Percentiles rank a stretch among this genome's conserved stretches.
These are phyloP conservation scores for Verticillium zaregamsianum DNA, from an alignment of 2,329 filamentous ascomycete genomes.

Conservation along the genomic window DNA sequence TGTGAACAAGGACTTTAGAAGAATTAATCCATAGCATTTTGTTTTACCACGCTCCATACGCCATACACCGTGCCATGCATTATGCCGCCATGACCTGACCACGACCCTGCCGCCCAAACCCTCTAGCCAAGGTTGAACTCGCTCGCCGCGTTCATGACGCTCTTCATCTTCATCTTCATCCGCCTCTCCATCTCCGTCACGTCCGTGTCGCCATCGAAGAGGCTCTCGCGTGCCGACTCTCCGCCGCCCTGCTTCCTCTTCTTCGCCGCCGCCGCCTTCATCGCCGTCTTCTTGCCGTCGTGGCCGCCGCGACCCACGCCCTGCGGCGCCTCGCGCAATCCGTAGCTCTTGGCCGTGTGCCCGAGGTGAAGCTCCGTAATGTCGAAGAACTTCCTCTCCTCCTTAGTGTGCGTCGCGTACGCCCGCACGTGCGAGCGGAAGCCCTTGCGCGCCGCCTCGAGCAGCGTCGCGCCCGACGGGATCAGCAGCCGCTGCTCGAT, in stretches of 20 bases:
- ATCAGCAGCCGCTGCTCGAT: constrained; percentile 53
- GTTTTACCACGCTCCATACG: neutral
- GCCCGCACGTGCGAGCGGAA: constrained; percentile 92
- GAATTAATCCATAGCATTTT: neutral
- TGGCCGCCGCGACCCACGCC: constrained; percentile 64
- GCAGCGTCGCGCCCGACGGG: constrained; percentile 46
- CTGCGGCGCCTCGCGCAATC: constrained; percentile 79
- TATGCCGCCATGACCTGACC: too few relatives aligned
- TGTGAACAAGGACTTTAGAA: neutral
- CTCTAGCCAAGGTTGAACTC: constrained; percentile 65
- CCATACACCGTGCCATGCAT: neutral
- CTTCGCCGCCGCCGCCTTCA: constrained; percentile 24
- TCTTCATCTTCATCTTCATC: constrained; percentile 61
- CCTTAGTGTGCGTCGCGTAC: constrained; percentile 87
- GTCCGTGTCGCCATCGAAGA: constrained; percentile 34
- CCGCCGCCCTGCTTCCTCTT: constrained; percentile 16
- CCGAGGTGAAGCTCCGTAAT: constrained; percentile 88
- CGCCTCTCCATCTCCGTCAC: constrained; percentile 51
- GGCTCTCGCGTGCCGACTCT: constrained; percentile 16
- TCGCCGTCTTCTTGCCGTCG: constrained; percentile 38
- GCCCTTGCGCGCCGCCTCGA: constrained; percentile 78
- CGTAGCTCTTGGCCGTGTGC: constrained; percentile 92
- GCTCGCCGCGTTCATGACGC: constrained; percentile 50
- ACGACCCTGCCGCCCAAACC: too few relatives aligned
- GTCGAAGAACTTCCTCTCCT: constrained; percentile 83